These are phyloP conservation scores for Penstemon barbatus DNA, from an alignment of 257 asterid species.

Conservation along the genomic window DNA sequence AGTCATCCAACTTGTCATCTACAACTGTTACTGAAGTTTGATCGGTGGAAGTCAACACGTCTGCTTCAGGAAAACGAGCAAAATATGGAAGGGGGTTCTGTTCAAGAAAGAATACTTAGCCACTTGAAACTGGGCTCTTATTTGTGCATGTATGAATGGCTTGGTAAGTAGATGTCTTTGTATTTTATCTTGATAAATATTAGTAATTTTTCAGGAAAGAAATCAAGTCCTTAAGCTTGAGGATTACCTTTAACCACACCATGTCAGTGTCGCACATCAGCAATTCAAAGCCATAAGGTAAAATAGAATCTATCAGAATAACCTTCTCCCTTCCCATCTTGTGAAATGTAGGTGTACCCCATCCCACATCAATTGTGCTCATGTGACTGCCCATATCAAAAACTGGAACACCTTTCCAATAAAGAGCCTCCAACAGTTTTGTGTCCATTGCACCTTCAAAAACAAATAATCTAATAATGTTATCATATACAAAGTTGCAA, in stretches of 20 bases:
- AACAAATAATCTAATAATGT: background rate
- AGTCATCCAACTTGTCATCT: constrained; percentile 88
- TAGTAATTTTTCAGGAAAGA: background rate
- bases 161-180: background rate
- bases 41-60: constrained; percentile 93
- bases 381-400: constrained; percentile 98
- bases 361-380: constrained; percentile 96
- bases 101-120: constrained; percentile 36
- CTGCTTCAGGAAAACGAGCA: constrained; percentile 97
- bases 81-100: constrained; percentile 98
- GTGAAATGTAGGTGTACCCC: constrained; percentile 96
- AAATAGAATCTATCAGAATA: constrained; percentile 81
- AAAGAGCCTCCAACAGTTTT: constrained; percentile 87
- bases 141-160: constrained; percentile 1
- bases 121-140: background rate
- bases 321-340: constrained; percentile 97
- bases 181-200: constrained; percentile 5
- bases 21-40: constrained; percentile 82
- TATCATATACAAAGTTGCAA: constrained; percentile 19
- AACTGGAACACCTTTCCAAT: constrained; percentile 96
- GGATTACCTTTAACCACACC: constrained; percentile 96
- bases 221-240: constrained; percentile 29
- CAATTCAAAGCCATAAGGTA: constrained; percentile 84
- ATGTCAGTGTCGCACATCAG: constrained; percentile 99
- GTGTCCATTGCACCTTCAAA: constrained; percentile 96